Evolutionary conservation across 108 stramenopile species (phyloP).

Genomic region (Licmophora abbreviata): DNA sequence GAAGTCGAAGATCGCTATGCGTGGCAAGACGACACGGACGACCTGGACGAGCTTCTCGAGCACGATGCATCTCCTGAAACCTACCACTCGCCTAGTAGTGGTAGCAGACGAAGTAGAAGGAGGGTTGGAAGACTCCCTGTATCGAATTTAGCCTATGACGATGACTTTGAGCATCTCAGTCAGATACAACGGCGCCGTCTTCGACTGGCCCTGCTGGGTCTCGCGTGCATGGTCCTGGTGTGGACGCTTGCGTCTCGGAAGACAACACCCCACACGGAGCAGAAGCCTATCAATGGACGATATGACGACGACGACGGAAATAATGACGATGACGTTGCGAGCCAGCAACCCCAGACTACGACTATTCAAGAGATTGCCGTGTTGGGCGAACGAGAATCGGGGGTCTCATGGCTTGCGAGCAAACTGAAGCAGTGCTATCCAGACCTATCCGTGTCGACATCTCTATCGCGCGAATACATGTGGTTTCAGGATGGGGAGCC

Average conservation of each 20-base stretch:
- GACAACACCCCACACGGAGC: neutral
- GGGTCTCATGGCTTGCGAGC: constrained; percentile 35
- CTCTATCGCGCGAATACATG: constrained; percentile 30
- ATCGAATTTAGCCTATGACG: neutral
- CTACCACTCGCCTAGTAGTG: neutral
- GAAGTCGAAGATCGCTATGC: neutral
- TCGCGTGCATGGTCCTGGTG: neutral
- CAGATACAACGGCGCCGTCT: neutral
- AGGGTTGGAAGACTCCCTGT: too few species aligned
- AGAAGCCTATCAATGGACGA: too few species aligned
- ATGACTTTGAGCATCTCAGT: too few species aligned
- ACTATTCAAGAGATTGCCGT: too few species aligned
- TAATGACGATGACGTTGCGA: neutral
- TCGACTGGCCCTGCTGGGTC: neutral
- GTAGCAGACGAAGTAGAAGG: too few species aligned
- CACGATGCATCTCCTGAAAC: neutral
- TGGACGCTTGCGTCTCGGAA: neutral
- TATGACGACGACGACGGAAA: neutral
- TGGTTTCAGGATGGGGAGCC: constrained; percentile 43
- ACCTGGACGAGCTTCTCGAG: neutral
- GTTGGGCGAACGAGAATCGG: constrained; percentile 45
- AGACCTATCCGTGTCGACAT: constrained; percentile 12
- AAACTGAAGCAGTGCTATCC: constrained; percentile 37
- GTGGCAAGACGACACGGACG: neutral
- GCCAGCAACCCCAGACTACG: constrained; percentile 11